These are phyloP conservation scores for Cercospora zeina DNA, from an alignment of 2,329 filamentous ascomycete species.

Conservation along the genomic window DNA sequence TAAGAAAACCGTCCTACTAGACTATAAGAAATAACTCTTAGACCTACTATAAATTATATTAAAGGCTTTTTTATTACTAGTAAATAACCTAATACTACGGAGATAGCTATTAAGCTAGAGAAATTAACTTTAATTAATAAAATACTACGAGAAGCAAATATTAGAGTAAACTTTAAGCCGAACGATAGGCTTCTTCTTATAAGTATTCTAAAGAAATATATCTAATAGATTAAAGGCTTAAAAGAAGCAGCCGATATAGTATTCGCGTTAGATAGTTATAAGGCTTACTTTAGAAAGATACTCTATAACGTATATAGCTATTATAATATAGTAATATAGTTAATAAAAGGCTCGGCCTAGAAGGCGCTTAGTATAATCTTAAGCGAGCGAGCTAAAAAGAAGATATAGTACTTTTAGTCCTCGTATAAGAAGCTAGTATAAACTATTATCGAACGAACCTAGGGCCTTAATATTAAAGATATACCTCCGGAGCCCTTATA, in stretches of 20 bases:
- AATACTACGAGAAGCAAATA: not conserved
- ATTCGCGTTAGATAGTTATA: not conserved
- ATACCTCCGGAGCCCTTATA: not conserved
- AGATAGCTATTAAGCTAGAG: not conserved
- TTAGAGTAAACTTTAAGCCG: not conserved
- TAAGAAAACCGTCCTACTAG: not conserved
- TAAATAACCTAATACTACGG: not conserved
- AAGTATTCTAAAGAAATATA: not conserved
- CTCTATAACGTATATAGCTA: not conserved
- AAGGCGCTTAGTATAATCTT: not conserved
- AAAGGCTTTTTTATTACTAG: not conserved
- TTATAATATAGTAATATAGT: not conserved
- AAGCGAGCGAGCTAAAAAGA: not conserved
- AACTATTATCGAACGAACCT: not conserved
- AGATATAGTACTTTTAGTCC: not conserved
- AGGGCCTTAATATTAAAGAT: not conserved
- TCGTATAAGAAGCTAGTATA: not conserved
- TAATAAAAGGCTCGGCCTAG: not conserved
- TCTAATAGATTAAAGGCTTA: not conserved
- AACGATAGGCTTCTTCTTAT: not conserved
- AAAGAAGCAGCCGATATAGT: not conserved
- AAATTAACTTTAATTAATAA: not conserved
- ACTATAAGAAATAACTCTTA: not conserved
- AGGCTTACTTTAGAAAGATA: not conserved
- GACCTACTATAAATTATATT: not conserved